Evolutionary conservation across 176 grass and related monocot genomes (phyloP), one percentile per base, ranked within the genome.

Genomic region (Rhynchospora tenuis): DNA sequence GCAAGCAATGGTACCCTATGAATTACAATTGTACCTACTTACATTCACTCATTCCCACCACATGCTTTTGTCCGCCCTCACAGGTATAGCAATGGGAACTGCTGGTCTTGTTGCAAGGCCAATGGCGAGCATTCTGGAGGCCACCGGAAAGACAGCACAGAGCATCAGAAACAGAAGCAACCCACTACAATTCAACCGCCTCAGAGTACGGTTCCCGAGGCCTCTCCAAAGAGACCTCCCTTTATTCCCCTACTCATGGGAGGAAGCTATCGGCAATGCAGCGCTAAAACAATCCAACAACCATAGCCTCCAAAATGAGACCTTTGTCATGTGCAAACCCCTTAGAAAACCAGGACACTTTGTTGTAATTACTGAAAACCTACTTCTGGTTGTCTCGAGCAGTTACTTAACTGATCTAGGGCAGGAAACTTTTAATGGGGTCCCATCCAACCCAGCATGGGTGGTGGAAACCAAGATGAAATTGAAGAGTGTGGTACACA

Each of bases 51-150:
- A 19, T 79, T 78, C 20, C 31, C 55, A 60, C 76, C 60, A 76
- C 79, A 70, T 10, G 77, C 54, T 62, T 88, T 3, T 78, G 28
- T 65, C 31, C 78, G 38, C 86, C 86, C 67, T 28, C 51, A 69
- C 90, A 98, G 95, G 95, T 82, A 91, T 98, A 82, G 95, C 95
- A 85, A 90, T 98, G 87, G 95, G 95, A 72, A 98, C 95, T 47
- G 95, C 92, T 74, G 92, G 92, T 60, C 95, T 98, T 83, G 92
- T 94, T 78, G 95, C 90, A 46, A 89, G 87, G 62, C 95, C 95
- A 62, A 87, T 98, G 87, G 95, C 90, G 38, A 94, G 92, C 84
- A 92, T 98, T 85, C 92, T 98, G 79, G 92, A 98, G 86, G 95
- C 95, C 62, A 94, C 92, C 60, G 95, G 95, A 66, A 98, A 91